phyloP scores from a whole-genome alignment of 768 basidiomycete genomes.

The Lepiota venenata region DNA sequence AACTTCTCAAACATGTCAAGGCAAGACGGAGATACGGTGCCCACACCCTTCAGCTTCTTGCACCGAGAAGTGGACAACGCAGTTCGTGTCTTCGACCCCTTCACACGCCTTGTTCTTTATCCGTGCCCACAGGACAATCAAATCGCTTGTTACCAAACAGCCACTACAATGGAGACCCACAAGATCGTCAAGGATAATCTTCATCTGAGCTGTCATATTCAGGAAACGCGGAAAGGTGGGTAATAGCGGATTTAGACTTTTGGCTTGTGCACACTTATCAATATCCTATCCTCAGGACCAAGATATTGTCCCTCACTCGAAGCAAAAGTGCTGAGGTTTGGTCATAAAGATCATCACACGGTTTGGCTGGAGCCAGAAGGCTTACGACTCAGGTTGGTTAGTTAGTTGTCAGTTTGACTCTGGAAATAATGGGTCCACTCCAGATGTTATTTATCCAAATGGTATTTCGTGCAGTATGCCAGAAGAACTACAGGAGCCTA shows the following conservation, averaged over 20 bases:
- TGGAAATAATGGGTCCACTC: neutral
- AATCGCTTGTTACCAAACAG: conserved; percentile 67
- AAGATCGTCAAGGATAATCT: conserved; percentile 71
- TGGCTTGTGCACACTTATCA: neutral
- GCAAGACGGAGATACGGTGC: conserved; percentile 66
- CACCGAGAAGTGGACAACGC: conserved; percentile 67
- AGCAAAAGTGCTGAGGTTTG: conserved; percentile 80
- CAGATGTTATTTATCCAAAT: conserved; percentile 87
- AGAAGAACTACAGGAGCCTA: conserved; percentile 76
- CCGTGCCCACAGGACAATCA: conserved; percentile 55
- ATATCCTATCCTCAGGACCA: conserved; percentile 51
- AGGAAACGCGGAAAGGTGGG: conserved; percentile 82
- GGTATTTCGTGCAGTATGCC: conserved; percentile 88
- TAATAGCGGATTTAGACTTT: neutral
- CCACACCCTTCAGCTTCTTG: conserved; percentile 76
- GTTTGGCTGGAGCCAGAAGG: conserved; percentile 94
- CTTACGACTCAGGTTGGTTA: conserved; percentile 70
- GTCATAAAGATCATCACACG: conserved; percentile 62
- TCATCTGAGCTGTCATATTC: conserved; percentile 79
- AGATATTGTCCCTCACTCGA: conserved; percentile 92
- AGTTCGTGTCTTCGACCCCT: conserved; percentile 32
- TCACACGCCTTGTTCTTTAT: neutral
- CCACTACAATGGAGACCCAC: conserved; percentile 73
- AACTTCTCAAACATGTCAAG: conserved; percentile 56
- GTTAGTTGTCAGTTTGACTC: neutral